These are phyloP conservation scores for Rhynchosporium secalis DNA, from an alignment of 2,329 filamentous ascomycete species.

Conservation along the genomic window DNA sequence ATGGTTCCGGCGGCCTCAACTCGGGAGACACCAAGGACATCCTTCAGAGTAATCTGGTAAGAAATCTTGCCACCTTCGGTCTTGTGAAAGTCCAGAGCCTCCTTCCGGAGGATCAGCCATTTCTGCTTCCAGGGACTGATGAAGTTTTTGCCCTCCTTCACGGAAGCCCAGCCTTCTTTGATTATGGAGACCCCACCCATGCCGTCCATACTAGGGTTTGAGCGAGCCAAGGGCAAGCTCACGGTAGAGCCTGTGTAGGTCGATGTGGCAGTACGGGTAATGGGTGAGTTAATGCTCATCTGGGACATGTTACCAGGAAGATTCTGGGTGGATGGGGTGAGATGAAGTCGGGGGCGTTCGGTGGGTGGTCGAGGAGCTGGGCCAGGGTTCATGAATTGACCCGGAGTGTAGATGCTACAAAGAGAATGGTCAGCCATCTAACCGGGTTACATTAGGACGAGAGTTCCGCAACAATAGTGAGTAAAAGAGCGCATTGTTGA, in stretches of 20 bases:
- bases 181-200: constrained; percentile 70
- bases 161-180: constrained; percentile 79
- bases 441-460: not conserved
- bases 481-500: constrained; percentile 13
- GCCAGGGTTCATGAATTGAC: constrained; percentile 93
- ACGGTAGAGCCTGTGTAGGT: constrained; percentile 73
- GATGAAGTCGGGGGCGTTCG: constrained; percentile 77
- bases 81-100: constrained; percentile 93
- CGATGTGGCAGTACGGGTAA: constrained; percentile 64
- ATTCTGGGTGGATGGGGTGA: constrained; percentile 72
- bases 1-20: constrained; percentile 90
- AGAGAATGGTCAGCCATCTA: constrained; percentile 27
- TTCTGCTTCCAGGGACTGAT: constrained; percentile 88
- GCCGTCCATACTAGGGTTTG: constrained; percentile 56
- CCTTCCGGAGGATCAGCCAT: constrained; percentile 88
- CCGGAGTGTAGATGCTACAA: constrained; percentile 56
- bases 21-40: constrained; percentile 86
- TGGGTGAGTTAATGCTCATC: constrained; percentile 70
- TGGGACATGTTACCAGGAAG: constrained; percentile 77
- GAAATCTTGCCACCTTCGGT: constrained; percentile 83
- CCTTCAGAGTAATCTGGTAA: constrained; percentile 81
- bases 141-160: constrained; percentile 88
- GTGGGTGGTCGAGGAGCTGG: constrained; percentile 88
- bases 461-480: constrained; percentile 3
- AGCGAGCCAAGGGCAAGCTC: constrained; percentile 66